These are phyloP conservation scores for Coemansia aciculifera DNA, from an alignment of 192 early-diverging fungal genomes.

Conservation along the genomic window DNA sequence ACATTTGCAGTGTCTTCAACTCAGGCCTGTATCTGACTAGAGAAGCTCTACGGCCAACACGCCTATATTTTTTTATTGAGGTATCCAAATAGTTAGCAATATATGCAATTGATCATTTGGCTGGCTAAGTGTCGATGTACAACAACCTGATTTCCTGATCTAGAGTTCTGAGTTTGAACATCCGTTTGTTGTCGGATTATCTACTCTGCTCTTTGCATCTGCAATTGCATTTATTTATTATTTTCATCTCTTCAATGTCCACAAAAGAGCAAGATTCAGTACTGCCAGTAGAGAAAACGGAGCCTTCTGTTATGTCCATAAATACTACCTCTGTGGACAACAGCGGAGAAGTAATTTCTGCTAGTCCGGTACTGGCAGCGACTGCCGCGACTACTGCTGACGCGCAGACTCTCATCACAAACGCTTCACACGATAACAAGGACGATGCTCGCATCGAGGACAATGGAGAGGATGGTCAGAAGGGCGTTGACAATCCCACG, in stretches of 20 bases:
- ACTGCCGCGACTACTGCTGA: neutral
- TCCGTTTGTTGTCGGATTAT: neutral
- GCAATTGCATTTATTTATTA: neutral
- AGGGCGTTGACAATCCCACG: neutral
- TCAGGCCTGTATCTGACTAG: neutral
- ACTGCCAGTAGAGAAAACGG: neutral
- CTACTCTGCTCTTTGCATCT: neutral
- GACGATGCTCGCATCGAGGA: neutral
- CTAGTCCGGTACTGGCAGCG: neutral
- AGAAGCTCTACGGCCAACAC: neutral
- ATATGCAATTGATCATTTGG: neutral
- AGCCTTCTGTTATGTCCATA: neutral
- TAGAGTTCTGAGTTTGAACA: neutral
- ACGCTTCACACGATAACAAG: neutral
- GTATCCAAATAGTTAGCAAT: neutral
- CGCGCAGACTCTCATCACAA: neutral
- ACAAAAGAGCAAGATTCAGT: neutral
- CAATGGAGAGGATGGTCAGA: neutral
- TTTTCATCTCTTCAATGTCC: neutral
- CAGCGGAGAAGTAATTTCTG: neutral
- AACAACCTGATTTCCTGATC: neutral
- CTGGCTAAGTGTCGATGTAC: neutral
- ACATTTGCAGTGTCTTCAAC: neutral
- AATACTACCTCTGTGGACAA: neutral
- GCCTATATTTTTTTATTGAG: neutral